Conservation (phyloP, 306 rosid species). For the Acacia crassicarpa region DNA sequence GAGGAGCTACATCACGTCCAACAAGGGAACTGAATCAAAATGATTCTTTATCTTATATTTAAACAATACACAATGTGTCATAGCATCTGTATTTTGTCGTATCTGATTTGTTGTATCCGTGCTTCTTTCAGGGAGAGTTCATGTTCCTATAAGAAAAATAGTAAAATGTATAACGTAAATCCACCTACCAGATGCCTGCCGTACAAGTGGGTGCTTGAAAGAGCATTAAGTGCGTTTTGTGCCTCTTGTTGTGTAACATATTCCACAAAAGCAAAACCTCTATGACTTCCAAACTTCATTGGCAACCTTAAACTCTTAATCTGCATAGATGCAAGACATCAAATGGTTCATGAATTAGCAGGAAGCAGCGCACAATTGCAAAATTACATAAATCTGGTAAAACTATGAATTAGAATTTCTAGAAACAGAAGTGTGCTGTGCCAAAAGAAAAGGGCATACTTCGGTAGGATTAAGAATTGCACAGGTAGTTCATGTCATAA, state of each 20-base stretch:
- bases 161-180: slow-evolving; percentile 12
- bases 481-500: neutral
- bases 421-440: neutral
- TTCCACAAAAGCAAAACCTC: slow-evolving; percentile 95
- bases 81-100: neutral
- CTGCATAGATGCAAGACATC: slow-evolving; percentile 42
- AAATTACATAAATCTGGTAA: neutral
- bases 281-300: slow-evolving; percentile 78
- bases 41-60: neutral
- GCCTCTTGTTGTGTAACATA: slow-evolving; percentile 90
- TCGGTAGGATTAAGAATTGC: neutral
- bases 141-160: neutral
- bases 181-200: slow-evolving; percentile 92
- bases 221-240: slow-evolving; percentile 72
- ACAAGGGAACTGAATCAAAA: neutral
- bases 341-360: slow-evolving; percentile 13
- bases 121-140: neutral
- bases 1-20: neutral
- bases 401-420: slow-evolving; percentile 7
- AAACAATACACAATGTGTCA: neutral
- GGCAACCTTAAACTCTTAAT: slow-evolving; percentile 89
- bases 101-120: neutral
- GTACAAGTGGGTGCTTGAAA: slow-evolving; percentile 73
- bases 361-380: neutral
- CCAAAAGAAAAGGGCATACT: neutral